Evolutionary conservation across 2,329 filamentous ascomycete species (phyloP), one percentile per base, ranked within the genome.

Genomic region (Alternaria conjuncta): DNA sequence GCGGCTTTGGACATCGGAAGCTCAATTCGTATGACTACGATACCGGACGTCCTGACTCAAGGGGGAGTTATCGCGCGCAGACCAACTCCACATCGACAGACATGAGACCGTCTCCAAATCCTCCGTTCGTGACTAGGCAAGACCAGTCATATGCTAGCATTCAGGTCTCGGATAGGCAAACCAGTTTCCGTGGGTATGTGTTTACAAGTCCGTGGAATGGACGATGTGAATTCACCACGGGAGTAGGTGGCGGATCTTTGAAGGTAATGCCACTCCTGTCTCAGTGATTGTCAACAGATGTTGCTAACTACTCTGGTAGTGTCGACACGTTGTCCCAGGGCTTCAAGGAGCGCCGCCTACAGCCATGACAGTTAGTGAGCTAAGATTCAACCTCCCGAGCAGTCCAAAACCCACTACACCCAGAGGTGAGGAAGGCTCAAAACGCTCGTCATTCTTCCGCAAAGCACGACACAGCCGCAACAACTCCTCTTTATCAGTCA

Each of bases 191-290:
- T 66, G 80, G 86, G 18, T 97, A 96, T 79, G 87, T 89, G 1
- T 97, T 97, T 76, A 82, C 84, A 20, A 96, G 92, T 45, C 94
- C 94, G 0, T 98, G 95, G 95, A 89, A 93, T 64, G 92, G 93
- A 15, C 87, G 87, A 45, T 98, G 95, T 81, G 92, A 94, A 64
- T 98, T 98, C 79, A 85, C 88, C 15, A 96, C 94, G 0, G 91
- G 92, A 41, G 86, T 89, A 60, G 90, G 88, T 46, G 94, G 95
- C 3, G 89, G 91, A 55, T 90, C 88, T 59, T 81, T 96, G 13
- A 89, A 89, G 71, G 79, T 79, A 57, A 49, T 60, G 41, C 21
- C 21, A 41, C 1, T 32, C 15, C 6, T 15, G 13, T 11, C 30
- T 9, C 44, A 5, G 2, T 5, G 15, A 15, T 26, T 4, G 7